Evolutionary conservation across 306 rosid genomes (phyloP).

Genomic region (Trichosanthes truncata): DNA sequence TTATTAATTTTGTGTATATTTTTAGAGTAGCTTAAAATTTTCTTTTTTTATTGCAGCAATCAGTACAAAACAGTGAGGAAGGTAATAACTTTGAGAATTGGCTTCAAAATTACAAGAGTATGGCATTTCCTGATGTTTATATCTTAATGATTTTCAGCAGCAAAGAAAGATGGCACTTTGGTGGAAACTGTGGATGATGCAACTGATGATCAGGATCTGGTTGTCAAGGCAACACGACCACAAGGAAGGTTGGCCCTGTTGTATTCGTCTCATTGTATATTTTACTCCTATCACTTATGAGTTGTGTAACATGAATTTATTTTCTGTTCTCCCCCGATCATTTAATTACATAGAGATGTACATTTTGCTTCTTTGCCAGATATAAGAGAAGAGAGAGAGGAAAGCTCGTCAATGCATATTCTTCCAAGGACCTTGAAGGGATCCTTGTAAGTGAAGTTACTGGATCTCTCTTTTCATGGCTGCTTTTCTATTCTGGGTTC

Average conservation of each 20-base stretch:
- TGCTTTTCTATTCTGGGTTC: not conserved
- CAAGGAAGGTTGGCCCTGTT: conserved; percentile 69
- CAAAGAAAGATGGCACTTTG: conserved; percentile 16
- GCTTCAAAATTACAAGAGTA: not conserved
- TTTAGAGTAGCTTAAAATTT: not conserved
- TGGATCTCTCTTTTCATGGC: not conserved
- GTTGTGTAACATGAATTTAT: not conserved
- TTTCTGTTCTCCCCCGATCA: not conserved
- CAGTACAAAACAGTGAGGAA: conserved; percentile 34
- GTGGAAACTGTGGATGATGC: conserved; percentile 33
- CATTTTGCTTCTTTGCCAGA: conserved; percentile 21
- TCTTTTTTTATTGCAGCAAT: conserved; percentile 39
- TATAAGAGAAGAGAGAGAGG: conserved; percentile 86
- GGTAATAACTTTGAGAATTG: conserved; percentile 25
- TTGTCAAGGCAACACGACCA: conserved; percentile 62
- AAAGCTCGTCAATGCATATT: conserved; percentile 74
- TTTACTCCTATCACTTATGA: not conserved
- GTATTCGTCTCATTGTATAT: not conserved
- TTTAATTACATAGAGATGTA: not conserved
- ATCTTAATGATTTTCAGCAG: conserved; percentile 14
- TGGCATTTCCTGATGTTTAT: not conserved
- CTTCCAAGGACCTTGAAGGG: conserved; percentile 84
- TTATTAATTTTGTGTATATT: not conserved
- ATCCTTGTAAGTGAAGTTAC: conserved; percentile 58
- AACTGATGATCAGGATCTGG: conserved; percentile 23